These are phyloP conservation scores for Lomentospora prolificans DNA, from an alignment of 2,329 filamentous ascomycete genomes.

Conservation along the genomic window DNA sequence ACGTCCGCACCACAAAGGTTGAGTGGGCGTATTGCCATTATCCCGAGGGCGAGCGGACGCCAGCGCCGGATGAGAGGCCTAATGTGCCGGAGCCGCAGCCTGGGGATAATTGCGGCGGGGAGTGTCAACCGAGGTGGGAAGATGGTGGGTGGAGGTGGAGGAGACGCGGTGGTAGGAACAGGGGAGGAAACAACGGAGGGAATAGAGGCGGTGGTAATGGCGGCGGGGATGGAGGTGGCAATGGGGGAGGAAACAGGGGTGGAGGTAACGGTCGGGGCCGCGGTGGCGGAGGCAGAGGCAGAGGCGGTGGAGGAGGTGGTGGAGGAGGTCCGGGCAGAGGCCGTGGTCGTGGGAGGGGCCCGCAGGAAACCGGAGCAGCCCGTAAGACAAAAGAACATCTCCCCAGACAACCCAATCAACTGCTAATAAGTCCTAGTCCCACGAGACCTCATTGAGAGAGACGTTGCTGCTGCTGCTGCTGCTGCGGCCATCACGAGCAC, in stretches of 20 bases:
- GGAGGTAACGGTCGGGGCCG: not conserved
- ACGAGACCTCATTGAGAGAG: not conserved
- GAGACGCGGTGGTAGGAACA: not conserved
- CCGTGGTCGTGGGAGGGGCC: not conserved
- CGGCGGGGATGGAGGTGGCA: not conserved
- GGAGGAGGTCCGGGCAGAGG: not conserved
- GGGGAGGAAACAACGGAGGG: not conserved
- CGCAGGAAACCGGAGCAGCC: not conserved
- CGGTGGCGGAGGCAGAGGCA: not conserved
- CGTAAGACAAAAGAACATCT: not conserved
- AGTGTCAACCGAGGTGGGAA: not conserved
- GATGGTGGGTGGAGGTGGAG: not conserved
- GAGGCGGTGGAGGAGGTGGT: not conserved
- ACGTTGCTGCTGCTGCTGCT: not conserved
- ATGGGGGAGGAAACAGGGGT: not conserved
- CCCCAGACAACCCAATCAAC: not conserved
- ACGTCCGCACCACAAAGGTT: not conserved
- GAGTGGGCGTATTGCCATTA: not conserved
- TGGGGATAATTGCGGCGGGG: not conserved
- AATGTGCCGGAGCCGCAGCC: not conserved
- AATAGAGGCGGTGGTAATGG: not conserved
- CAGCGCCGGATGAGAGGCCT: not conserved
- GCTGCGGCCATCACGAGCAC: not conserved
- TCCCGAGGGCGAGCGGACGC: not conserved
- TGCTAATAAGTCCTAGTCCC: not conserved